These are phyloP conservation scores for Lycium barbarum DNA, from an alignment of 257 asterid genomes.

Conservation along the genomic window DNA sequence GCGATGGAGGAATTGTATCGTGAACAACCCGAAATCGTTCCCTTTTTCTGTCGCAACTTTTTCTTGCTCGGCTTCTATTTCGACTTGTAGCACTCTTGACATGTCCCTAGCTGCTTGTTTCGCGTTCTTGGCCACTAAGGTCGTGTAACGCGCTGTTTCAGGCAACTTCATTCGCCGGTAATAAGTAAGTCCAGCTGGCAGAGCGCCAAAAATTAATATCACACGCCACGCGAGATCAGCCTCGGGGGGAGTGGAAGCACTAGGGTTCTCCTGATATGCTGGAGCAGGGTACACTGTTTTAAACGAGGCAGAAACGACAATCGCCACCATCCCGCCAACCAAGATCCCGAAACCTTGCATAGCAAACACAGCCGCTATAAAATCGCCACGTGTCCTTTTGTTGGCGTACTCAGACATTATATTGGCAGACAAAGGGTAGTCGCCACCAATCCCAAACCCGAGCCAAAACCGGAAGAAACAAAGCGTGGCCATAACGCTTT, in stretches of 20 bases:
- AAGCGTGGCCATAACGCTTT: constrained; percentile 22
- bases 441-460: constrained; percentile 31
- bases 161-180: constrained; percentile 39
- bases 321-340: constrained; percentile 31
- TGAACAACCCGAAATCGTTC: constrained; percentile 43
- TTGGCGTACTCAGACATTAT: constrained; percentile 31
- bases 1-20: constrained; percentile 43
- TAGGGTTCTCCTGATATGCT: neutral
- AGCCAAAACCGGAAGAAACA: constrained; percentile 38
- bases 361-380: constrained; percentile 29
- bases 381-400: constrained; percentile 21
- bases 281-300: constrained; percentile 30
- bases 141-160: constrained; percentile 31
- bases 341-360: constrained; percentile 38
- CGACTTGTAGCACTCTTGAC: constrained; percentile 47
- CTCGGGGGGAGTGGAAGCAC: constrained; percentile 21
- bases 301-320: neutral
- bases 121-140: constrained; percentile 26
- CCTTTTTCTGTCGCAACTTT: no score
- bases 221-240: constrained; percentile 30
- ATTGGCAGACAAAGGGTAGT: constrained; percentile 29
- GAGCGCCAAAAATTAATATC: constrained; percentile 21
- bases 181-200: constrained; percentile 29
- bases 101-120: constrained; percentile 52
- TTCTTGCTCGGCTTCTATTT: constrained; percentile 46